Evolutionary conservation across 495 filamentous ascomycete species (phyloP).

Genomic region (Daldinia caldariorum): DNA sequence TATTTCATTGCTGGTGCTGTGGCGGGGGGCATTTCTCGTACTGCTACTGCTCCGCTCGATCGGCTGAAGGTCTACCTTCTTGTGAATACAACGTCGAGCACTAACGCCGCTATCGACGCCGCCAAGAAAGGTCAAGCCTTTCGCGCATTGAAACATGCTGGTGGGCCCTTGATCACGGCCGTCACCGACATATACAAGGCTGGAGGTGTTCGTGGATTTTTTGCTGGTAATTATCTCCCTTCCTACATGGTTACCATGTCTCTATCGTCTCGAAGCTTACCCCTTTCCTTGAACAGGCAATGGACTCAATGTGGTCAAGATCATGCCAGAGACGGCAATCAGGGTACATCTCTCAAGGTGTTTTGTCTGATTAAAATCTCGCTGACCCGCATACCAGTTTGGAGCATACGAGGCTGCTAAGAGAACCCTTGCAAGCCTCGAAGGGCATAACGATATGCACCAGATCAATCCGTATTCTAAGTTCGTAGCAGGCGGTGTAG

Average conservation of each 20-base stretch:
- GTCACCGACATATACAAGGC: conserved; percentile 79
- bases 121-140: conserved; percentile 77
- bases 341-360: conserved; percentile 53
- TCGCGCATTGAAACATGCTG: conserved; percentile 70
- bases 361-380: neutral
- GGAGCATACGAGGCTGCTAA: conserved; percentile 97
- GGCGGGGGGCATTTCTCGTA: conserved; percentile 90
- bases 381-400: conserved; percentile 63
- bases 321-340: conserved; percentile 98
- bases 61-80: conserved; percentile 98
- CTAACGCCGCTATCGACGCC: conserved; percentile 67
- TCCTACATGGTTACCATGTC: neutral
- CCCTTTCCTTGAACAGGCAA: conserved; percentile 70
- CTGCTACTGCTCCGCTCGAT: conserved; percentile 93
- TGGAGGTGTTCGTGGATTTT: conserved; percentile 91
- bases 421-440: conserved; percentile 81
- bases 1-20: conserved; percentile 96
- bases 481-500: conserved; percentile 89
- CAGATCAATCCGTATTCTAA: conserved; percentile 83
- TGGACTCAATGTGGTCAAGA: conserved; percentile 94
- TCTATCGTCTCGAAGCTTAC: conserved; percentile 17
- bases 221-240: conserved; percentile 75
- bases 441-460: conserved; percentile 86
- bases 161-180: conserved; percentile 75
- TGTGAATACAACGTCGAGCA: conserved; percentile 76